These are phyloP conservation scores for Aspergillus proliferans DNA, from an alignment of 2,329 filamentous ascomycete species.

Conservation along the genomic window DNA sequence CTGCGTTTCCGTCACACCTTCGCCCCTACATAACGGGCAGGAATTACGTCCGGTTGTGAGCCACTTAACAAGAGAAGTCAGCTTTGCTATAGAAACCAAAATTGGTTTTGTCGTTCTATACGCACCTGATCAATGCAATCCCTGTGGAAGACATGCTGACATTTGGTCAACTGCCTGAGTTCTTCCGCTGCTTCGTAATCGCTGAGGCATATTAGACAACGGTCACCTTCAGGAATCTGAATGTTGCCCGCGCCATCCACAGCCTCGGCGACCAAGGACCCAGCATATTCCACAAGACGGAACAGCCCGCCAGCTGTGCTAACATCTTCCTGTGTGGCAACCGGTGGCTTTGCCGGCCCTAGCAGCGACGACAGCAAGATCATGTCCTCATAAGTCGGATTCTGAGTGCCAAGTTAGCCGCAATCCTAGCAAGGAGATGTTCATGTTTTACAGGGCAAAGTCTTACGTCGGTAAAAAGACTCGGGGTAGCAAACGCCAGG, in stretches of 20 bases:
- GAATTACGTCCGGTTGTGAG: slow-evolving; percentile 51
- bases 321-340: slow-evolving; percentile 60
- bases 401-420: slow-evolving; percentile 27
- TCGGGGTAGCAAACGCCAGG: slow-evolving; percentile 63
- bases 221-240: slow-evolving; percentile 43
- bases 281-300: slow-evolving; percentile 42
- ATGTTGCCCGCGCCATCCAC: slow-evolving; percentile 33
- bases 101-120: slow-evolving; percentile 2
- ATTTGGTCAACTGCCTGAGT: slow-evolving; percentile 55
- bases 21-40: slow-evolving; percentile 32
- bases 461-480: slow-evolving; percentile 61
- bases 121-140: slow-evolving; percentile 63
- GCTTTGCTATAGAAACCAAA: slow-evolving; percentile 5
- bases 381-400: slow-evolving; percentile 67
- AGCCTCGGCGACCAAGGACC: slow-evolving; percentile 44
- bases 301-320: slow-evolving; percentile 57
- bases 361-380: slow-evolving; percentile 61
- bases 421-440: not conserved
- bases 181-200: slow-evolving; percentile 60
- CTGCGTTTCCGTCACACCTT: slow-evolving; percentile 36
- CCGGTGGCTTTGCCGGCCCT: slow-evolving; percentile 62
- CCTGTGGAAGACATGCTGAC: slow-evolving; percentile 61
- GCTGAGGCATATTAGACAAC: slow-evolving; percentile 61
- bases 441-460: not conserved
- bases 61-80: slow-evolving; percentile 48